Percentiles rank a stretch among this genome's conserved stretches.
These are phyloP conservation scores for Ascochyta fabae DNA, from an alignment of 2,329 filamentous ascomycete genomes.

Conservation along the genomic window DNA sequence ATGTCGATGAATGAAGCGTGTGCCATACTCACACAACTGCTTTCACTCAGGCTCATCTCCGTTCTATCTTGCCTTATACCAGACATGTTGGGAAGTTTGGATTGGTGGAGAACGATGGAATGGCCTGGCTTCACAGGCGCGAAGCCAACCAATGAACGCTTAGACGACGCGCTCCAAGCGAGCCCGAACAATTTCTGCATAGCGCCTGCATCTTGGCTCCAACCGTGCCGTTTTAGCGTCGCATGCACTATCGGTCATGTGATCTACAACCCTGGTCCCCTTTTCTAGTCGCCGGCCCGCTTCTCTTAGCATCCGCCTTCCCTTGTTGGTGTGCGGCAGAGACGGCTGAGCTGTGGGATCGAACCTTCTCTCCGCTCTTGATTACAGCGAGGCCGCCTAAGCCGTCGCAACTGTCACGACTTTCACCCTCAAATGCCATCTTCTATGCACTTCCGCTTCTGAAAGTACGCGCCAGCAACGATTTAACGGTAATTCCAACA, in stretches of 20 bases:
- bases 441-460: neutral
- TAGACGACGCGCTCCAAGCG: constrained; percentile 25
- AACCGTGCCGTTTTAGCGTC: constrained; percentile 15
- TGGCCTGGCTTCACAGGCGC: constrained; percentile 24
- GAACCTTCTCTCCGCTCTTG: constrained; percentile 6
- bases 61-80: constrained; percentile 2
- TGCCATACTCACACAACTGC: neutral
- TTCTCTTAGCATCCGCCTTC: constrained; percentile 27
- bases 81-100: constrained; percentile 3
- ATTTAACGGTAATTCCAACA: neutral
- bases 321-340: constrained; percentile 18
- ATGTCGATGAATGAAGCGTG: constrained; percentile 14
- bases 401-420: neutral
- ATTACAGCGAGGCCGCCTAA: constrained; percentile 1
- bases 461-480: neutral
- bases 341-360: constrained; percentile 15
- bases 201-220: constrained; percentile 22
- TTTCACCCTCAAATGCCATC: neutral
- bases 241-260: constrained; percentile 33
- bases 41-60: neutral
- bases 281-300: constrained; percentile 29
- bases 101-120: constrained; percentile 28
- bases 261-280: constrained; percentile 26
- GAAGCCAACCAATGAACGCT: constrained; percentile 35
- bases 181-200: constrained; percentile 26